Base-by-base conservation (phyloP, 208 protist genomes). In the Wallacemonas rigidus region DNA sequence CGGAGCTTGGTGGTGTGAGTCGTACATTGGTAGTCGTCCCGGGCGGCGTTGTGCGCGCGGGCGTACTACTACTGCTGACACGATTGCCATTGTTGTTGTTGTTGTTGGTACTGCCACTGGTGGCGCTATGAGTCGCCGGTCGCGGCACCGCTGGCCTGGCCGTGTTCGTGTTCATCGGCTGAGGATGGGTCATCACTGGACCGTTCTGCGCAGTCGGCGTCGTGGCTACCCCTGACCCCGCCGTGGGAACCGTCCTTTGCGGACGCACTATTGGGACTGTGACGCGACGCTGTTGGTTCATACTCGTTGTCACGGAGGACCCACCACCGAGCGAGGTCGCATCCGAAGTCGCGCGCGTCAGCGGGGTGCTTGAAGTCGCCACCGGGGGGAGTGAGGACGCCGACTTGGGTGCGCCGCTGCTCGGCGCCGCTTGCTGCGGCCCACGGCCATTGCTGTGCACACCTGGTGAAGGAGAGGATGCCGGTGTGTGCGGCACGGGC, bases 51-150 rank as follows among this genome's bases (percentile, higher is more conserved):
- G 26, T 26, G 26, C 26, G 26, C 0, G 26, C 26, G 26, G 26
- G 26, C 26, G 26, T 0, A 26, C 26, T 26, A 26, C 26, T 26
- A 26, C 26, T 26, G 26, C 26, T 26, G 26, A 26, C 26, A 26
- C 26, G 26, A 15, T 56, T 56, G 51, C 9, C 51, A 56, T 56
- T 56, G 72, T n/a, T 67, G 58, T 70, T 67, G 57, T 67, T 44
- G 38, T 17, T 17, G 4, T 47, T 58, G 64, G 53, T 57, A 17
- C 14, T 57, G 53, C 14, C 26, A 17, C 5, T 35, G 53, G 45
- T 50, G 45, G 45, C 12, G 45, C 26, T 26, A 26, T 26, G 26
- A 26, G 26, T 26, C 26, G 26, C 26, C 26, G 26, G 26, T 0
- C 0, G 26, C 26, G 26, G 26, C 26, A 26, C 26, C 26, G 26